Conservation (phyloP, 495 filamentous ascomycete species). For the Hypoxylon crocopeplum region DNA sequence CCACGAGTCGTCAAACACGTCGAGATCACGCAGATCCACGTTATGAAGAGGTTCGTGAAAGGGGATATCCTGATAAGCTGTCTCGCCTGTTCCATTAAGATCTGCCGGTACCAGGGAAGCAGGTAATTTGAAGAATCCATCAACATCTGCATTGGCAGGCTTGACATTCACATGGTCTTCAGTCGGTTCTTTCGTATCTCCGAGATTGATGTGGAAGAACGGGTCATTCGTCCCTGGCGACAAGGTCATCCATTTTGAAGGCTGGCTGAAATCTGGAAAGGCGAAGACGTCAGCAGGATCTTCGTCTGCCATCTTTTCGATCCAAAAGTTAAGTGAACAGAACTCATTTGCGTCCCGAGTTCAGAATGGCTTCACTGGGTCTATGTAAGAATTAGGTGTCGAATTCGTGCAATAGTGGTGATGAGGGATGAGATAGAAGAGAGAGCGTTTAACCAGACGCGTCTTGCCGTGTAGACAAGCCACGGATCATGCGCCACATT, state of each 20-base stretch:
- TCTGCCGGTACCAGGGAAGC: slow-evolving; percentile 42
- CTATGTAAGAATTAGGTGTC: not conserved
- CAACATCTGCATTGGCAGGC: slow-evolving; percentile 18
- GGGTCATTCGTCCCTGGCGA: slow-evolving; percentile 19
- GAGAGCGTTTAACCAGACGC: too few species aligned
- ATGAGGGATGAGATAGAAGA: too few species aligned
- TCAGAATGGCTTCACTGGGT: not conserved
- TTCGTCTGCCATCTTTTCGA: slow-evolving; percentile 52
- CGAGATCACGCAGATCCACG: slow-evolving; percentile 34
- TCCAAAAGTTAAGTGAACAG: not conserved
- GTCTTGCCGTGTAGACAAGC: slow-evolving; percentile 6
- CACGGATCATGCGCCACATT: slow-evolving; percentile 8
- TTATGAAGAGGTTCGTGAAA: slow-evolving; percentile 37
- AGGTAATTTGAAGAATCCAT: slow-evolving; percentile 54
- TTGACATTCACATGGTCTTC: slow-evolving; percentile 11
- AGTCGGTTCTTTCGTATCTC: not conserved
- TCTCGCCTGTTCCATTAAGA: slow-evolving; percentile 33
- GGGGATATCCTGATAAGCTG: slow-evolving; percentile 19
- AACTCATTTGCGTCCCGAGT: slow-evolving; percentile 21
- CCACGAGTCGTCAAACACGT: slow-evolving; percentile 63
- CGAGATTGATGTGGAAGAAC: slow-evolving; percentile 30
- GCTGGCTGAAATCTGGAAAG: slow-evolving; percentile 70
- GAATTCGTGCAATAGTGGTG: too few species aligned
- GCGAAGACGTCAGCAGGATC: slow-evolving; percentile 69
- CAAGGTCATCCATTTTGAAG: slow-evolving; percentile 46